Evolutionary conservation across 73 alveolate genomes (phyloP), one percentile per base, ranked within the genome.

Genomic region (Paramecium caudatum): DNA sequence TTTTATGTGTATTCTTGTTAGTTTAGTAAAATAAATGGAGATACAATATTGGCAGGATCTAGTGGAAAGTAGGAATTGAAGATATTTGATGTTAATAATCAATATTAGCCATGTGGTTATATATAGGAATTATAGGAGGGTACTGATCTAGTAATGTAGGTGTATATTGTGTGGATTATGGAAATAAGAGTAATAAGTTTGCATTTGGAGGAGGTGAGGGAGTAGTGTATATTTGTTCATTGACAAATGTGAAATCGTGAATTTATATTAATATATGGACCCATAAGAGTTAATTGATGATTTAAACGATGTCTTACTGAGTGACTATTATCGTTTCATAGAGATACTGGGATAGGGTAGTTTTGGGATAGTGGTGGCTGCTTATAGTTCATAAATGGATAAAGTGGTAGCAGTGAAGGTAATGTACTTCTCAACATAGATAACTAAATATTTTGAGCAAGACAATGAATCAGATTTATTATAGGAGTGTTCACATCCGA

Each of bases 131-230:
- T 93, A 8, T 61, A 90, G 6, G 83, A 92, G 17, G 96, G 88
- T 74, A 12, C 2, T 45, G 9, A 41, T 3, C 8, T 34, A 33
- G 16, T 30, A n/a, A 62, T 86, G 16, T 43, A 78, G 93, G 93
- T 4, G 74, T 87, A 27, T 95, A 85, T 81, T 86, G 97, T 19
- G 94, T 93, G 10, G 98, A 95, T 81, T 93, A 85, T 87, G 94
- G 97, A 34, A 91, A 91, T 49, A 65, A 87, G 34, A 95, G 95
- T 32, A 96, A 95, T 48, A 93, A 90, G 91, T 93, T 95, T 70
- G 96, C 96, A 33, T 91, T 94, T 90, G 98, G 96, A 19, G 98
- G 98, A 46, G 98, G 96, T 27, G 98, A 95, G 48, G 98, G 98
- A 13, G 98, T 94, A 6, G 84, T 95, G 23, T 86, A 62, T 21